Conservation (phyloP, 305 asterid genomes). For the Nicotiana rustica region DNA sequence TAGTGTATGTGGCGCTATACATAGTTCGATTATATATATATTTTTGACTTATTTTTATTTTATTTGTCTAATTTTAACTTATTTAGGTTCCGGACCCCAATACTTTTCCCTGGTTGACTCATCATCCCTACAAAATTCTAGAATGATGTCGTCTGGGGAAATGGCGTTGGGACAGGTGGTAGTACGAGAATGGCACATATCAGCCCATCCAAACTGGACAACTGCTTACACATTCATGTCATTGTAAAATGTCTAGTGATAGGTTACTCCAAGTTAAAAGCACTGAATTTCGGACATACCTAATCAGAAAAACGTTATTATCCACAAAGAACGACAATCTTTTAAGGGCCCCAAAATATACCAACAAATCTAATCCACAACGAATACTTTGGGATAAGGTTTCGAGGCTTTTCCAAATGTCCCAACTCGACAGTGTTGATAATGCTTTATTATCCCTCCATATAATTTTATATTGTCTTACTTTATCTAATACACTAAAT, state of each 20-base stretch:
- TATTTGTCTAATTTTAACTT: too few species aligned
- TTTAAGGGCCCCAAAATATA: constrained; percentile 20
- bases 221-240: neutral
- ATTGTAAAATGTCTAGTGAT: neutral
- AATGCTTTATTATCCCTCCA: neutral
- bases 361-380: constrained; percentile 1
- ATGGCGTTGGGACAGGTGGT: neutral
- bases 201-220: neutral
- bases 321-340: neutral
- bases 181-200: neutral
- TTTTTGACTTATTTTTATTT: too few species aligned
- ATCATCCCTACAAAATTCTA: neutral
- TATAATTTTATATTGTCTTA: too few species aligned
- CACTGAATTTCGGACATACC: neutral
- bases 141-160: neutral
- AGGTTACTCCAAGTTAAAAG: too few species aligned
- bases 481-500: too few species aligned
- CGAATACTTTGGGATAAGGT: constrained; percentile 8
- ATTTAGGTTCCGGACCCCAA: too few species aligned
- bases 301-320: neutral
- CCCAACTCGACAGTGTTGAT: neutral
- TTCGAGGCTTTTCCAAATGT: neutral
- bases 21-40: too few species aligned
- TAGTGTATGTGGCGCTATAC: too few species aligned
- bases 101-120: neutral